These are phyloP conservation scores for Dryadomyces sulphureus DNA, from an alignment of 2,329 filamentous ascomycete genomes.

Conservation along the genomic window DNA sequence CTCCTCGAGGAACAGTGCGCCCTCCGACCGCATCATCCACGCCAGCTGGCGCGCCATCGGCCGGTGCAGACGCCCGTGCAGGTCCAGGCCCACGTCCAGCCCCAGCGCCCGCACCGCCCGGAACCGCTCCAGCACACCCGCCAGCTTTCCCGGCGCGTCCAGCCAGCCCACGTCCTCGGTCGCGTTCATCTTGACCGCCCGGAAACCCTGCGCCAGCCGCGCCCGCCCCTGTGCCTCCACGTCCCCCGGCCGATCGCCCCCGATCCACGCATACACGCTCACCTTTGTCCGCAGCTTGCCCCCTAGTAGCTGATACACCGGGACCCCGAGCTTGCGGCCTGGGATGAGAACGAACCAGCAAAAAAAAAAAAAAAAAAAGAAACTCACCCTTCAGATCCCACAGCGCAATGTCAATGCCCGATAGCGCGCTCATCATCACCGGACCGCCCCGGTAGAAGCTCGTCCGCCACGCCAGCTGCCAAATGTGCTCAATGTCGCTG, in stretches of 20 bases:
- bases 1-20: constrained; percentile 53
- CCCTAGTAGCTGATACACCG: constrained; percentile 50
- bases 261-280: constrained; percentile 56
- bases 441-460: constrained; percentile 58
- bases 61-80: constrained; percentile 54
- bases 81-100: constrained; percentile 52
- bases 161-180: constrained; percentile 55
- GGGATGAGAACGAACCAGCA: too few relatives aligned
- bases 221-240: constrained; percentile 41
- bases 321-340: constrained; percentile 26
- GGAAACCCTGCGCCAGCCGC: constrained; percentile 40
- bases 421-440: constrained; percentile 58
- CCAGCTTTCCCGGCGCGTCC: constrained; percentile 43
- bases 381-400: constrained; percentile 47
- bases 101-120: constrained; percentile 47
- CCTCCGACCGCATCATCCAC: constrained; percentile 43
- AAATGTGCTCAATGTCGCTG: constrained; percentile 56
- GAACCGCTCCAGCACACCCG: constrained; percentile 44
- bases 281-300: constrained; percentile 50
- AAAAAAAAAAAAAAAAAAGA: background rate
- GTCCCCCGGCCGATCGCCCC: constrained; percentile 48
- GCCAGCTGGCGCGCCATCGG: constrained; percentile 58
- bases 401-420: constrained; percentile 55
- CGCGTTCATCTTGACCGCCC: constrained; percentile 53
- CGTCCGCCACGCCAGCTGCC: constrained; percentile 49